Base-by-base conservation (phyloP, 2,329 filamentous ascomycete genomes). In the Alternaria angustiovoidea region DNA sequence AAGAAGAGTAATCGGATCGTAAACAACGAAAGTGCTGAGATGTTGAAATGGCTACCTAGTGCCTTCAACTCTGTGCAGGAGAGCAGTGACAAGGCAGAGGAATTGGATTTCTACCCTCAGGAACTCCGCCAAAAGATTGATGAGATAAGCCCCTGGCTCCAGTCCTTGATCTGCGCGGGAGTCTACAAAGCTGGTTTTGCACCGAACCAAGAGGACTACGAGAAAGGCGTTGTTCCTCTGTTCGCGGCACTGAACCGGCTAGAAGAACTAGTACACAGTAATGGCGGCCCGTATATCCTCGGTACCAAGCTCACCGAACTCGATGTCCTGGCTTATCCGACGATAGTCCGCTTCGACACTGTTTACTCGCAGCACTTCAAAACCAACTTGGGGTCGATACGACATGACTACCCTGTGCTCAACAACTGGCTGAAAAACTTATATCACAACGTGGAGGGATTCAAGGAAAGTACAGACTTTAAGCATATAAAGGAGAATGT, bases 331-430 rank as follows among this genome's bases (percentile, higher is more conserved):
- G 80, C 84, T 0, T 90, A 86, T 65, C 81, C 83, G 3, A 89
- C 87, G 0, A 65, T 88, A 14, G 79, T 89, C n/a, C 80, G 87
- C 5, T 84, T 89, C 67, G 87, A 89, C 63, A 77, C 81, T 3
- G 83, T 87, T 4, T 90, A 89, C 69, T 86, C 87, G 12, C 86
- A 89, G 78, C 87, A 89, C 74, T 89, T 89, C 80, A 89, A 89
- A 77, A 87, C 86, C 68, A 89, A 89, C 71, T 73, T 89, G 30
- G 86, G 87, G 3, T 88, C 80, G 11, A 83, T 90, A 42, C 78
- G 88, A 6, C 83, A 86, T 67, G 82, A 86, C 57, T 89, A 89
- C 66, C 87, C 87, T 0, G 81, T 85, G 11, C 68, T 89, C 56
- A 81, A 87, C 70, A 86, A 87, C 63, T 89, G 87, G 86, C 64